A percentile compares a stretch with the other conserved stretches of the same genome.
Evolutionary conservation across 257 asterid genomes (phyloP).

Genomic region (Scutellaria barbata): DNA sequence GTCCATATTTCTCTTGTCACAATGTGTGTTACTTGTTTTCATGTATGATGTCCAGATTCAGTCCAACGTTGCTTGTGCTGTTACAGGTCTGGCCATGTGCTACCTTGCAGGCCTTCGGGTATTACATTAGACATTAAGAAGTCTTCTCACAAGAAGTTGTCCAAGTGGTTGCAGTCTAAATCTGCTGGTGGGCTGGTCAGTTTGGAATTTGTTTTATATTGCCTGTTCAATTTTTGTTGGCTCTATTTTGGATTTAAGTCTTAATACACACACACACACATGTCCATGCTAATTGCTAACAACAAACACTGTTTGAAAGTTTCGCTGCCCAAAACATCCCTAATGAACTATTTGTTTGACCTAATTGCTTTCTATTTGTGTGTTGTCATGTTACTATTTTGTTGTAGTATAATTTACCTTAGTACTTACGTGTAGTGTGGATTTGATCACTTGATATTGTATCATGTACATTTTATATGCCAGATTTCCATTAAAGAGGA

Average conservation of each 20-base stretch:
- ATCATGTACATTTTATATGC: constrained; percentile 34
- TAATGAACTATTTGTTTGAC: constrained; percentile 1
- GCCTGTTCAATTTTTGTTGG: constrained; percentile 15
- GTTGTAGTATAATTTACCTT: constrained; percentile 1
- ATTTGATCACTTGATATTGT: constrained; percentile 24
- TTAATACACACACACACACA: constrained; percentile 11
- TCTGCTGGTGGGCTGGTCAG: constrained; percentile 74
- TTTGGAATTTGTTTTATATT: constrained; percentile 7
- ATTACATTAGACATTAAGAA: constrained; percentile 80
- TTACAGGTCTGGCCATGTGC: constrained; percentile 87
- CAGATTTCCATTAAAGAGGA: constrained; percentile 94
- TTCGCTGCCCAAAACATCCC: no score
- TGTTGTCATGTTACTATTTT: constrained; percentile 16
- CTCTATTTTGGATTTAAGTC: constrained; percentile 12
- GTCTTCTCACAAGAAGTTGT: constrained; percentile 90
- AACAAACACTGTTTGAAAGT: no score
- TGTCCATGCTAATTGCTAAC: not conserved
- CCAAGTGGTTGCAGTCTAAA: constrained; percentile 95
- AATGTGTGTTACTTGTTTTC: constrained; percentile 27
- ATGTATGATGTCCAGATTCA: constrained; percentile 25
- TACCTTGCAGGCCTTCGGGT: constrained; percentile 90
- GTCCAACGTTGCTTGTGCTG: constrained; percentile 32
- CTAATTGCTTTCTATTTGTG: constrained; percentile 20
- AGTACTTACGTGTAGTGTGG: not conserved
- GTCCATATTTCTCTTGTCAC: not conserved